Conservation (phyloP, 495 filamentous ascomycete species). For the Xylaria cubensis region DNA sequence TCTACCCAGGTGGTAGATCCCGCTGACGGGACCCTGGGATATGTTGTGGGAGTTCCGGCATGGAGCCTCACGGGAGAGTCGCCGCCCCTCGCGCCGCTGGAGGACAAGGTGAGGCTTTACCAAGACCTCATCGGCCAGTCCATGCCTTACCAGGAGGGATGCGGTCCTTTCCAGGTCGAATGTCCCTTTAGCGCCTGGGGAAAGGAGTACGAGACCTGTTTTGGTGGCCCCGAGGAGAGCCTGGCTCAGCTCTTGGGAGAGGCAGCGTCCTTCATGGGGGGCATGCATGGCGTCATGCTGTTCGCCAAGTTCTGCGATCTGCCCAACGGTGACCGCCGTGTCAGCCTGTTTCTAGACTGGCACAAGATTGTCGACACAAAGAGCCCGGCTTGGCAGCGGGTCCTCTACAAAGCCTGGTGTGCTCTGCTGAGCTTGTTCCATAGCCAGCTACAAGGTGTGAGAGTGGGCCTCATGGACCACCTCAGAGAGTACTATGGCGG, state of each 20-base stretch:
- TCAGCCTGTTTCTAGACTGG: slow-evolving; percentile 3
- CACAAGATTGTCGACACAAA: neutral
- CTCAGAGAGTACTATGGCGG: neutral
- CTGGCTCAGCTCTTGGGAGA: neutral
- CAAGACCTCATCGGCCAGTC: neutral
- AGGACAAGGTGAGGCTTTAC: neutral
- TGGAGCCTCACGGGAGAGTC: neutral
- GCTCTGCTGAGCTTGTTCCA: neutral
- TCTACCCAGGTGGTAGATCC: slow-evolving; percentile 1
- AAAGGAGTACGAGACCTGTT: neutral
- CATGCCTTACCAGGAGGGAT: neutral
- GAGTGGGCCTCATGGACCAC: neutral
- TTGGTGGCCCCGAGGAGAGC: neutral
- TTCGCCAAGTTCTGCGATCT: neutral
- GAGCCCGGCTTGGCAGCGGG: neutral
- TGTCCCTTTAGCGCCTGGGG: slow-evolving; percentile 1
- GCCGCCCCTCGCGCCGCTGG: neutral
- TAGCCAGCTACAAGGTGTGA: neutral
- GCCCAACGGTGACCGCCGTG: neutral
- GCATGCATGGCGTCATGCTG: neutral
- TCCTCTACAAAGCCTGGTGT: slow-evolving; percentile 4
- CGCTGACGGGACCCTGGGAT: neutral
- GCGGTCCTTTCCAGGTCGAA: neutral
- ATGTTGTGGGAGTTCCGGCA: neutral
- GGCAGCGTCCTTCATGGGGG: neutral